Evolutionary conservation across 352 stramenopile genomes (phyloP), one percentile per base, ranked within the genome.

Genomic region (Globisporangium spinosum): DNA sequence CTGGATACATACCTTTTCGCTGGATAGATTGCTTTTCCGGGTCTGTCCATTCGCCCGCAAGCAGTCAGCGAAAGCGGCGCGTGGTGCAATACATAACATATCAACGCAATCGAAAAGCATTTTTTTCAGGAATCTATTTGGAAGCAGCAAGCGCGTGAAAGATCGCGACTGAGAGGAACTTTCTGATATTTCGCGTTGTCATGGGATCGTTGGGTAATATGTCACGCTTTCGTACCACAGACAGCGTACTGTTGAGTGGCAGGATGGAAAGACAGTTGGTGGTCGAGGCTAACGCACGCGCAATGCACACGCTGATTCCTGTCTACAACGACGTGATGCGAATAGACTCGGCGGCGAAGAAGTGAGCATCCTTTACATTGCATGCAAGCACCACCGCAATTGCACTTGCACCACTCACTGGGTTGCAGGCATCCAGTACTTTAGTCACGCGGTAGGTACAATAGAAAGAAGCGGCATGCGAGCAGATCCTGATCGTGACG

Each of bases 161-260:
- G 63, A 62, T 68, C 63, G 35, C 54, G 63, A 68, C 63, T 32
- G n/a, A 40, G 47, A 38, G 23, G 15, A 64, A 63, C 35, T 60
- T 70, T 65, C 58, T 70, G 65, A 70, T 62, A 62, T 63, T 58
- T 68, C 40, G 43, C 63, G 53, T 38, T 55, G 22, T 58, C 63
- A 62, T 68, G 23, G 15, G 9, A 40, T 68, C 38, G 63, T 63
- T 68, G 53, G 55, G 25, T 35, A 35, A 25, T 61, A 29, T 59
- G 27, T 61, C 29, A 45, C 56, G 17, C 55, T 45, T n/a, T 60
- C 29, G 32, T 62, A 47, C 56, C 29, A 62, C 56, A 47, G 29
- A 61, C 55, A 49, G 29, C 49, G 32, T 12, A n/a, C 32, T 22
- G n/a, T 20, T 49, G 56, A 49, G 45, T 25, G 20, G n/a, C 22